These are phyloP conservation scores for Dioscorea cayenensis DNA, from an alignment of 116 monocot genomes.

Conservation along the genomic window DNA sequence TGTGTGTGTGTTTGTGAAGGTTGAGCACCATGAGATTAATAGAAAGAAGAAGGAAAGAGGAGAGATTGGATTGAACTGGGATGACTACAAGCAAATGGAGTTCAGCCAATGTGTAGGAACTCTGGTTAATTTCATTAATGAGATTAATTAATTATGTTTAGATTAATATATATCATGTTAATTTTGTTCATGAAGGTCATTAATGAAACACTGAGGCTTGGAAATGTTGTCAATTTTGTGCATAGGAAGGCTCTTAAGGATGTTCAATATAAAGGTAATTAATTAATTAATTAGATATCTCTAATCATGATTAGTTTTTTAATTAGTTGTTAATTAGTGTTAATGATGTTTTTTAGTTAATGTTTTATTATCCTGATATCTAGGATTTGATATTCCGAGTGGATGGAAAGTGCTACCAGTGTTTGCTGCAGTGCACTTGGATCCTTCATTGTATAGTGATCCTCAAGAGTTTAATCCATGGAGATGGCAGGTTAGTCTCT, in stretches of 20 bases:
- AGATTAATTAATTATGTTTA: neutral
- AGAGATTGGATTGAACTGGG: conserved; percentile 53
- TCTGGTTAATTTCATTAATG: neutral
- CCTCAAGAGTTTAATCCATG: conserved; percentile 84
- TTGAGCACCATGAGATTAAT: conserved; percentile 38
- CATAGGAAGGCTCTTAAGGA: conserved; percentile 69
- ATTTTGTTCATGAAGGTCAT: conserved; percentile 54
- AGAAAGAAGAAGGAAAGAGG: conserved; percentile 32
- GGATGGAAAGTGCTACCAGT: conserved; percentile 83
- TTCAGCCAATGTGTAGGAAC: conserved; percentile 80
- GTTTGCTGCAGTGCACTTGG: conserved; percentile 74
- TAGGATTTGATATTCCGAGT: conserved; percentile 76
- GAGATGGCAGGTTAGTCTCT: conserved; percentile 81
- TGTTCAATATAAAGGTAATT: conserved; percentile 62
- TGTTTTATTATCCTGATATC: neutral
- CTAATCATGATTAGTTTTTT: neutral
- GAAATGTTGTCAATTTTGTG: conserved; percentile 78
- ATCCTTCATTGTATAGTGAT: conserved; percentile 46
- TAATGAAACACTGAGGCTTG: conserved; percentile 87
- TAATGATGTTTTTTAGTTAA: neutral
- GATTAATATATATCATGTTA: neutral
- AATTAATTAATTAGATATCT: neutral
- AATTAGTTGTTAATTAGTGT: neutral
- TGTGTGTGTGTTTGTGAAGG: conserved; percentile 12
- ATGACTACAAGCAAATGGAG: conserved; percentile 91